phyloP scores from a whole-genome alignment of 2,329 filamentous ascomycete genomes.

The Didymella pomorum region DNA sequence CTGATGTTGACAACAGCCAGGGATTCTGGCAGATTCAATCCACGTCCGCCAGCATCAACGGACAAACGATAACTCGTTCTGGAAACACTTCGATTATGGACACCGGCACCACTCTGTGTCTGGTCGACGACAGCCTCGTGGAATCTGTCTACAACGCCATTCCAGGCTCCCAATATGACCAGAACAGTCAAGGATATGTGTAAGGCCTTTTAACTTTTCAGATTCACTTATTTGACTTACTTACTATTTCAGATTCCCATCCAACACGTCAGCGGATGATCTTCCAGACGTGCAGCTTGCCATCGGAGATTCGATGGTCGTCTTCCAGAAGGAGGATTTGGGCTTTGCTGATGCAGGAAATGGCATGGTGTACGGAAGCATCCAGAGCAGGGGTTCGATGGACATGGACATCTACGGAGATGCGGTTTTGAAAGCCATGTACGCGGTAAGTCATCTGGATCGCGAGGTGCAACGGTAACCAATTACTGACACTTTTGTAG shows the following conservation, averaged over 20 bases:
- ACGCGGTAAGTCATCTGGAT: slow-evolving; percentile 26
- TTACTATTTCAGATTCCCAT: too few species aligned
- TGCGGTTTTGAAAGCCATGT: slow-evolving; percentile 35
- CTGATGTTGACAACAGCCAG: slow-evolving; percentile 62
- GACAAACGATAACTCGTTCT: slow-evolving; percentile 41
- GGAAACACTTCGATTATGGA: slow-evolving; percentile 63
- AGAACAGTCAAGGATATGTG: slow-evolving; percentile 61
- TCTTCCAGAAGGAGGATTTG: slow-evolving; percentile 37
- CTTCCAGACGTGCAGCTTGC: slow-evolving; percentile 32
- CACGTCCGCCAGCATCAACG: slow-evolving; percentile 59
- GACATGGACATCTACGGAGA: slow-evolving; percentile 37
- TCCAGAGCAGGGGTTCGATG: slow-evolving; percentile 33
- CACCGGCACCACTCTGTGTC: slow-evolving; percentile 72
- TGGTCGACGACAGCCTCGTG: slow-evolving; percentile 64
- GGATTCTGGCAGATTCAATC: slow-evolving; percentile 70
- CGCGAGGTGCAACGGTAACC: not conserved
- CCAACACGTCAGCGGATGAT: slow-evolving; percentile 38
- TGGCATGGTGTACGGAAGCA: slow-evolving; percentile 34
- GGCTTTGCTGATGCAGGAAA: slow-evolving; percentile 36
- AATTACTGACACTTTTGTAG: slow-evolving; percentile 13
- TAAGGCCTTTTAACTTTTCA: too few species aligned
- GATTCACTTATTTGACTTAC: too few species aligned
- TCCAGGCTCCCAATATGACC: slow-evolving; percentile 58
- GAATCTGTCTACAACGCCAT: slow-evolving; percentile 67
- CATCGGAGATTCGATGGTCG: slow-evolving; percentile 29